A percentile compares a stretch with the other conserved stretches of the same genome.
Evolutionary conservation across 2,329 filamentous ascomycete genomes (phyloP).

Genomic region (Colletotrichum falcatum): DNA sequence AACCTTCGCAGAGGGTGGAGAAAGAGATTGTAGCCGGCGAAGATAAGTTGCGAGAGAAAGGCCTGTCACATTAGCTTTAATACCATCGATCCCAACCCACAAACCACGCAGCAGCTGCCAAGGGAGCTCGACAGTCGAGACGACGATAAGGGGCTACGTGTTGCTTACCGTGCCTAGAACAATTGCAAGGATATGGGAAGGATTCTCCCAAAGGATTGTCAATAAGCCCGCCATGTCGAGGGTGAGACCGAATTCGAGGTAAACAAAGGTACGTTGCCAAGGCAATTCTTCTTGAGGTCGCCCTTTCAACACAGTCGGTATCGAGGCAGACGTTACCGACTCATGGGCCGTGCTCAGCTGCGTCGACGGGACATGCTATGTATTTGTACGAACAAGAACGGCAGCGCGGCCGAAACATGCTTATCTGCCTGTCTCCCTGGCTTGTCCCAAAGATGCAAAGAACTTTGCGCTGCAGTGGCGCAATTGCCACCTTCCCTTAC

Average conservation of each 20-base stretch:
- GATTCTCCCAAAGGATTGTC: background rate
- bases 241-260: background rate
- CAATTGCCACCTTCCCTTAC: background rate
- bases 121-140: too few relatives aligned
- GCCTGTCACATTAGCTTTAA: constrained; percentile 12
- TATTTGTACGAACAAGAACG: background rate
- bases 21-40: constrained; percentile 47
- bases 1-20: constrained; percentile 50
- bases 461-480: background rate
- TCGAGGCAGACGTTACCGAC: background rate
- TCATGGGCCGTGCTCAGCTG: background rate
- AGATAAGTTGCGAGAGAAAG: constrained; percentile 32
- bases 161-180: constrained; percentile 6
- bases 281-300: too few relatives aligned
- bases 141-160: background rate
- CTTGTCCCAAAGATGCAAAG: background rate
- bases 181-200: constrained; percentile 9
- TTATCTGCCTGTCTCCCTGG: background rate
- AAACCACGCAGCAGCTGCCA: too few relatives aligned
- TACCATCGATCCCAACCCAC: accelerated
- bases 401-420: background rate
- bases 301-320: too few relatives aligned
- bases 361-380: background rate
- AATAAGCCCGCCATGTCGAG: background rate
- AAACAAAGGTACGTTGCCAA: too few relatives aligned